Conservation (phyloP, 1,139 yeast genomes). For the Blastobotrys elegans region DNA sequence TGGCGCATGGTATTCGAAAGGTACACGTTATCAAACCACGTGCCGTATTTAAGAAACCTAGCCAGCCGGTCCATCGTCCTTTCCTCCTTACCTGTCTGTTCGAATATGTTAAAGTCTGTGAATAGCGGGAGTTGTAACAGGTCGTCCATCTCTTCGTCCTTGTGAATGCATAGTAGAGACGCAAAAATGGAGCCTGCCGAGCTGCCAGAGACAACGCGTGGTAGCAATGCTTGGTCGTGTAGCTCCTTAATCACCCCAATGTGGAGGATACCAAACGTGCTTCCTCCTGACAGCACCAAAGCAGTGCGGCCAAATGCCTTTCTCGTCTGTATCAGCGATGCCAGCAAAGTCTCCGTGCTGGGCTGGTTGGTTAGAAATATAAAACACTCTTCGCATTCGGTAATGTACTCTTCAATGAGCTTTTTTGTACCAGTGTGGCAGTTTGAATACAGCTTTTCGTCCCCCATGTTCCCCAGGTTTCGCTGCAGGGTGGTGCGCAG, state of each 20-base stretch:
- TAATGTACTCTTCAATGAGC: conserved; percentile 74
- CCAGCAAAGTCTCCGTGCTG: conserved; percentile 45
- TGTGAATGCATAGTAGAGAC: conserved; percentile 74
- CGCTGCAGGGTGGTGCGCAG: conserved; percentile 83
- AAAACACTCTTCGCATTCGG: conserved; percentile 67
- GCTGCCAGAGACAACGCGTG: conserved; percentile 89
- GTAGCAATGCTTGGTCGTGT: conserved; percentile 67
- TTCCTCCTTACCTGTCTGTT: conserved; percentile 45
- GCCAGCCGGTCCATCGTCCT: conserved; percentile 48
- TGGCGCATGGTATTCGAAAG: conserved; percentile 67
- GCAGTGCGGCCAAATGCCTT: conserved; percentile 94
- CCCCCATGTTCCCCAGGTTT: conserved; percentile 85
- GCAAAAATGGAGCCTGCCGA: conserved; percentile 97
- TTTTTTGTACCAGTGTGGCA: conserved; percentile 82
- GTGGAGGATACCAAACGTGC: conserved; percentile 88
- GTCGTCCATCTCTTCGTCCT: conserved; percentile 64
- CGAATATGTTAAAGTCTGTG: conserved; percentile 69
- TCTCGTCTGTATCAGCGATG: conserved; percentile 80
- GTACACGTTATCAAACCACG: conserved; percentile 78
- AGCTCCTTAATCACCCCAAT: conserved; percentile 85
- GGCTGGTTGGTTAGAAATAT: conserved; percentile 39
- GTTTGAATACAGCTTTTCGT: conserved; percentile 68
- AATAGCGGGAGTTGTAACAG: conserved; percentile 39
- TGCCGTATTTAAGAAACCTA: conserved; percentile 71
- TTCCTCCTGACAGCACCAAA: conserved; percentile 88